phyloP scores from a whole-genome alignment of 495 filamentous ascomycete genomes.

The Friedmanniomyces simplex region DNA sequence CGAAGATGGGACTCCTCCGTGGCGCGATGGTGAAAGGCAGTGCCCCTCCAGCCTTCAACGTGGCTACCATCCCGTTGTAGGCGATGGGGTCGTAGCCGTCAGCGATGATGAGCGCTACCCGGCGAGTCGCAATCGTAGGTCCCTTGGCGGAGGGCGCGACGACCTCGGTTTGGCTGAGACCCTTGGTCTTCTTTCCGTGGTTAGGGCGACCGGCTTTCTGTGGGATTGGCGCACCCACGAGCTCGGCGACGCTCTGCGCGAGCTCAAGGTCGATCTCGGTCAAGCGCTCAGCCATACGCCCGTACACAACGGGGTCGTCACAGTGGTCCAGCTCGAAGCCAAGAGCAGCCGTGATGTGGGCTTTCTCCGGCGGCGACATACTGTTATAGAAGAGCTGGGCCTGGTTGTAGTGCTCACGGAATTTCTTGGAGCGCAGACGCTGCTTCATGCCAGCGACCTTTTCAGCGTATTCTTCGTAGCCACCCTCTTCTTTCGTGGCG shows the following conservation, averaged over 20 bases:
- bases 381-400: conserved; percentile 78
- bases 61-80: conserved; percentile 53
- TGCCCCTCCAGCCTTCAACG: conserved; percentile 50
- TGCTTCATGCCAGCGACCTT: conserved; percentile 60
- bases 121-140: conserved; percentile 60
- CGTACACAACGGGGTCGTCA: conserved; percentile 73
- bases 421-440: conserved; percentile 63
- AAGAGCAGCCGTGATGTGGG: conserved; percentile 59
- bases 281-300: conserved; percentile 58
- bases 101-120: conserved; percentile 67
- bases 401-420: conserved; percentile 67
- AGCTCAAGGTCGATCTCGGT: conserved; percentile 63
- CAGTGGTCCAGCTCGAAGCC: conserved; percentile 84
- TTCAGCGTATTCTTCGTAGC: conserved; percentile 57
- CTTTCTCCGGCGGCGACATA: conserved; percentile 56
- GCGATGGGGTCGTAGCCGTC: conserved; percentile 66
- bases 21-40: conserved; percentile 63
- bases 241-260: conserved; percentile 56
- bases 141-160: conserved; percentile 33
- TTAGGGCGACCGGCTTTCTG: conserved; percentile 43
- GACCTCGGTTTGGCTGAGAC: conserved; percentile 61
- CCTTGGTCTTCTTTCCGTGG: conserved; percentile 54
- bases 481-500: conserved; percentile 47
- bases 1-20: conserved; percentile 47
- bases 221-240: conserved; percentile 55